Percentiles rank a stretch among this genome's conserved stretches.
phyloP scores from a whole-genome alignment of 2,329 filamentous ascomycete species.

The Phaeophleospora eucalypticola region DNA sequence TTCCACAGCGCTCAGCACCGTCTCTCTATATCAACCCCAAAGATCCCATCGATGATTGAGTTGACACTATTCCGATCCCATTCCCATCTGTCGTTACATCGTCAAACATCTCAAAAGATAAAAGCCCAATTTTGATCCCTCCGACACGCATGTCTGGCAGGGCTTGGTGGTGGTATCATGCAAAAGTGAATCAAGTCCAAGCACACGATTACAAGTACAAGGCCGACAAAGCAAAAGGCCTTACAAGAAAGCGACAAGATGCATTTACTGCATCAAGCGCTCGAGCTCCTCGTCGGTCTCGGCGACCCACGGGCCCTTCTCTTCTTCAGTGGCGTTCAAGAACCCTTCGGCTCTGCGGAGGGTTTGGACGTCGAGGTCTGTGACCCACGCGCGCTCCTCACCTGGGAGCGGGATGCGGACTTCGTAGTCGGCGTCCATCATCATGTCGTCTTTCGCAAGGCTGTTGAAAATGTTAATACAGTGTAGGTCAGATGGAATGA shows the following conservation, averaged over 20 bases:
- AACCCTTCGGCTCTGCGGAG: slow-evolving; percentile 83
- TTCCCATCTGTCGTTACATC: not conserved
- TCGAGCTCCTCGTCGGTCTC: slow-evolving; percentile 64
- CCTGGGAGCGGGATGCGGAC: slow-evolving; percentile 73
- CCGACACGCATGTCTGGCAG: not conserved
- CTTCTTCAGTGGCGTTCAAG: slow-evolving; percentile 72
- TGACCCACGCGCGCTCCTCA: slow-evolving; percentile 72
- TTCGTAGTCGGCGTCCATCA: slow-evolving; percentile 92
- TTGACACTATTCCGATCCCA: not conserved
- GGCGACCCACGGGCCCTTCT: slow-evolving; percentile 75
- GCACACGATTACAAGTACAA: slow-evolving; percentile 3
- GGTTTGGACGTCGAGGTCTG: slow-evolving; percentile 88
- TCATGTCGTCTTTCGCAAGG: slow-evolving; percentile 97
- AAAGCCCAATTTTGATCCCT: not conserved
- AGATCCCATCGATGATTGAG: not conserved
- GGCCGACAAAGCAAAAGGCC: not conserved
- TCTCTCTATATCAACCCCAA: not conserved
- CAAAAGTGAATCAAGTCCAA: not conserved
- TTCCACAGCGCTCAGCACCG: not conserved
- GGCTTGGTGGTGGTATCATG: slow-evolving; percentile 8
- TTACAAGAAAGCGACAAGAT: too few species aligned
- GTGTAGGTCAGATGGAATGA: not conserved
- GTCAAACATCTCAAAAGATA: not conserved
- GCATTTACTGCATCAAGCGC: slow-evolving; percentile 49
- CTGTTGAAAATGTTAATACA: slow-evolving; percentile 32